Evolutionary conservation across 192 early-diverging fungal genomes (phyloP).

Genomic region (Geranomyces variabilis): DNA sequence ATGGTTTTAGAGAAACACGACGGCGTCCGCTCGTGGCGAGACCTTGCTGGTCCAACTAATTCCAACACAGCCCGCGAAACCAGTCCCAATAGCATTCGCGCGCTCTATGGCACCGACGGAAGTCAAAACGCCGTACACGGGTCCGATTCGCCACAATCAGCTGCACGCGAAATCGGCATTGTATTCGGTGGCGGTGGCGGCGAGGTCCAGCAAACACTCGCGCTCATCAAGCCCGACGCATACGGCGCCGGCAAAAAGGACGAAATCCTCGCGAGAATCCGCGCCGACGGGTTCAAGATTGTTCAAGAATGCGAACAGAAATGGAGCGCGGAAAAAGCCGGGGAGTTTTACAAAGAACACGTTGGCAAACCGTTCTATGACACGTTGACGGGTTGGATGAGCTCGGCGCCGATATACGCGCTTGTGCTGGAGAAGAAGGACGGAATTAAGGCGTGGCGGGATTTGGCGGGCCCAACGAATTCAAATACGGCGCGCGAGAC

Average conservation of each 20-base stretch:
- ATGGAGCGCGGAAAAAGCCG: conserved; percentile 44
- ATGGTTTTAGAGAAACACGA: conserved; percentile 48
- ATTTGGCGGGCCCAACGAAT: conserved; percentile 57
- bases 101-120: conserved; percentile 57
- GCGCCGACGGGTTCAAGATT: conserved; percentile 50
- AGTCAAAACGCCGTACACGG: conserved; percentile 59
- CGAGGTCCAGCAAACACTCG: conserved; percentile 6
- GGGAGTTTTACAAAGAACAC: conserved; percentile 59
- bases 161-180: conserved; percentile 40
- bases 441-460: conserved; percentile 55
- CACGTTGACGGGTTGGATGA: conserved; percentile 60
- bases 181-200: conserved; percentile 46
- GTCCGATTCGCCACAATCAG: conserved; percentile 52
- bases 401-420: conserved; percentile 60
- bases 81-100: conserved; percentile 55
- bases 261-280: conserved; percentile 47
- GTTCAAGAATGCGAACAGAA: conserved; percentile 49
- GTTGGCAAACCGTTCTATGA: conserved; percentile 50
- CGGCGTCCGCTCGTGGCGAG: conserved; percentile 48
- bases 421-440: conserved; percentile 55
- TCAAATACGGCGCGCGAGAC: conserved; percentile 51
- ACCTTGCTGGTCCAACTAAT: conserved; percentile 58
- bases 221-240: conserved; percentile 58
- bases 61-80: conserved; percentile 54
- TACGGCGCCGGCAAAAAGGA: conserved; percentile 45